These are phyloP conservation scores for Lagerstroemia speciosa DNA, from an alignment of 345 rosid species.

Conservation along the genomic window DNA sequence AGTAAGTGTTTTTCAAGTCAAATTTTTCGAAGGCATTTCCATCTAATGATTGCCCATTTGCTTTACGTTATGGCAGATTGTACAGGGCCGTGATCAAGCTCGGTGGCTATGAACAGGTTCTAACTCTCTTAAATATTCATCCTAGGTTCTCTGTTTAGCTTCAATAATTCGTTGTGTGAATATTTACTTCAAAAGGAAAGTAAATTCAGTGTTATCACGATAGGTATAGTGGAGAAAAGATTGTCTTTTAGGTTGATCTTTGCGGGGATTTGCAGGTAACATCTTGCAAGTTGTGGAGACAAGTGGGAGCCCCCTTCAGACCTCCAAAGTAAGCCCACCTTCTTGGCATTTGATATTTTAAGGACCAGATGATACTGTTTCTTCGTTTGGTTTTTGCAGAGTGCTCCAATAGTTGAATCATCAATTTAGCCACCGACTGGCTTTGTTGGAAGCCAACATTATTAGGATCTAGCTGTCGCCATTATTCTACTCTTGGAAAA, in stretches of 20 bases:
- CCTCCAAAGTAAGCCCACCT: conserved; percentile 57
- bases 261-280: conserved; percentile 43
- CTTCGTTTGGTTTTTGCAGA: not conserved
- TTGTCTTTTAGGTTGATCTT: not conserved
- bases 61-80: conserved; percentile 22
- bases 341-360: not conserved
- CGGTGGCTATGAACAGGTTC: conserved; percentile 70
- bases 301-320: conserved; percentile 70
- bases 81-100: conserved; percentile 58
- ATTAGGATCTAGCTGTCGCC: not conserved
- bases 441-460: not conserved
- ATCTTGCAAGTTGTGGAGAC: conserved; percentile 62
- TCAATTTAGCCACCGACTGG: not conserved
- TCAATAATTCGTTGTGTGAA: not conserved
- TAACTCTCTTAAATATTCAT: conserved; percentile 9
- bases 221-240: not conserved
- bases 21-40: not conserved
- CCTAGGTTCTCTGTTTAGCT: not conserved
- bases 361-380: not conserved
- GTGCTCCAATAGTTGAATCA: not conserved
- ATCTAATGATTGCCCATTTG: not conserved
- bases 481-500: too few relatives aligned
- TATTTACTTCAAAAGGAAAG: not conserved
- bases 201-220: not conserved
- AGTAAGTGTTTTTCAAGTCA: conserved; percentile 19